Conservation (phyloP, 306 rosid genomes). For the Corylus avellana region DNA sequence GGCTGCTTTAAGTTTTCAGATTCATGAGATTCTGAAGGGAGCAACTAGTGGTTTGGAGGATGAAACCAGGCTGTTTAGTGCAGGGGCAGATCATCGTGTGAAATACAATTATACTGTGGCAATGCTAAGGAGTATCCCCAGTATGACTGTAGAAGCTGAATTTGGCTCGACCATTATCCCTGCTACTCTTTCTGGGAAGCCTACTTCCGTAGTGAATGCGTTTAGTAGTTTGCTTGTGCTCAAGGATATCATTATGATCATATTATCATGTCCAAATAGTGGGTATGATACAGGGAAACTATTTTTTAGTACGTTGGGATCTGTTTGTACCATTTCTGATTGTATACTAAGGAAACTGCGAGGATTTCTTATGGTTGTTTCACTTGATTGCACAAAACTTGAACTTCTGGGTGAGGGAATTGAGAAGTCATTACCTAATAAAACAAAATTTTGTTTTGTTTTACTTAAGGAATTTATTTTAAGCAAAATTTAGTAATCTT, state of each 20-base stretch:
- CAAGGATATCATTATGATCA: conserved; percentile 58
- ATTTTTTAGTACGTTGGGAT: conserved; percentile 77
- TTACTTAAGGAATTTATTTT: too few relatives aligned
- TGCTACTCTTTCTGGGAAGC: conserved; percentile 52
- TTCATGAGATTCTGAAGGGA: too few relatives aligned
- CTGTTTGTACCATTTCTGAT: conserved; percentile 80
- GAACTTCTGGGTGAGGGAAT: conserved; percentile 70
- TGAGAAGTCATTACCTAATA: conserved; percentile 43
- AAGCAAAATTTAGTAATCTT: too few relatives aligned
- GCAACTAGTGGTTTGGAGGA: too few relatives aligned
- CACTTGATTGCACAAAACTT: conserved; percentile 85
- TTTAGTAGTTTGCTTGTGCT: conserved; percentile 66
- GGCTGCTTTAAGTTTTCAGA: background rate
- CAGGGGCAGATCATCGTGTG: conserved; percentile 43
- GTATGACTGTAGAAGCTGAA: conserved; percentile 46
- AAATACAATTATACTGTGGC: conserved; percentile 42
- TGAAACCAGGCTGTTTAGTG: conserved; percentile 13
- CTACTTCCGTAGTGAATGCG: conserved; percentile 51
- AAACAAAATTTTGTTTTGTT: too few relatives aligned
- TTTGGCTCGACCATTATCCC: conserved; percentile 61
- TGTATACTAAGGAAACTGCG: conserved; percentile 74
- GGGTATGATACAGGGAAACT: conserved; percentile 60
- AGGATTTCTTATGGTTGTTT: conserved; percentile 83
- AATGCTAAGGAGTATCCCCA: conserved; percentile 38
- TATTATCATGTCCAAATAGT: conserved; percentile 42